Evolutionary conservation across 768 basidiomycete species (phyloP).

Genomic region (Trametes coccinea): DNA sequence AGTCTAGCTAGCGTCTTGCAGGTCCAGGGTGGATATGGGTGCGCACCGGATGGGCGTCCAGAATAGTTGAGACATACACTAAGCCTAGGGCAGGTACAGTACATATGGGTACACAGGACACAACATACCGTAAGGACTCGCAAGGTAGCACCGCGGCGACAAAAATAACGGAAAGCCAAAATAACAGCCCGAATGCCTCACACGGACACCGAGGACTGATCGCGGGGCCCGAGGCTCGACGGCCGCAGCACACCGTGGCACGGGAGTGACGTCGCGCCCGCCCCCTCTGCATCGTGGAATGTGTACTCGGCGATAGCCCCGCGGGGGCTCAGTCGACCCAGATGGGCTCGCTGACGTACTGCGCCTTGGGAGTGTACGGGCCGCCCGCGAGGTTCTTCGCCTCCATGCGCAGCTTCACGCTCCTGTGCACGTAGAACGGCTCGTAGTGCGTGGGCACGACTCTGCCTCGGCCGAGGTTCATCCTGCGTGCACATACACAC

Average conservation of each 20-base stretch:
- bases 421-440: constrained; percentile 30
- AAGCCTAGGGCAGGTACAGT: background rate
- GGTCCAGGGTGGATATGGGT: too few species aligned
- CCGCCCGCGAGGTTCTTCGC: constrained; percentile 27
- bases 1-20: too few species aligned
- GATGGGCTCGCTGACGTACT: constrained; percentile 20
- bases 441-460: constrained; percentile 24
- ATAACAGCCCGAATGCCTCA: background rate
- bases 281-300: too few species aligned
- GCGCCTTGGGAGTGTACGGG: constrained; percentile 34
- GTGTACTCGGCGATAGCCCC: background rate
- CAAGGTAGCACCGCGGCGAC: background rate
- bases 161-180: background rate
- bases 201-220: too few species aligned
- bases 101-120: background rate
- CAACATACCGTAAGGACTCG: background rate
- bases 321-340: constrained; percentile 21
- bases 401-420: constrained; percentile 31
- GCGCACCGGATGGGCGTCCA: too few species aligned
- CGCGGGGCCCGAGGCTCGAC: too few species aligned
- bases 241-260: background rate
- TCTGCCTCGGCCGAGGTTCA: constrained; percentile 29
- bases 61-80: too few species aligned
- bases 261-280: background rate
- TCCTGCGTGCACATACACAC: background rate